Evolutionary conservation across 2,329 filamentous ascomycete species (phyloP), one percentile per base, ranked within the genome.

Genomic region (Aureobasidium subglaciale): DNA sequence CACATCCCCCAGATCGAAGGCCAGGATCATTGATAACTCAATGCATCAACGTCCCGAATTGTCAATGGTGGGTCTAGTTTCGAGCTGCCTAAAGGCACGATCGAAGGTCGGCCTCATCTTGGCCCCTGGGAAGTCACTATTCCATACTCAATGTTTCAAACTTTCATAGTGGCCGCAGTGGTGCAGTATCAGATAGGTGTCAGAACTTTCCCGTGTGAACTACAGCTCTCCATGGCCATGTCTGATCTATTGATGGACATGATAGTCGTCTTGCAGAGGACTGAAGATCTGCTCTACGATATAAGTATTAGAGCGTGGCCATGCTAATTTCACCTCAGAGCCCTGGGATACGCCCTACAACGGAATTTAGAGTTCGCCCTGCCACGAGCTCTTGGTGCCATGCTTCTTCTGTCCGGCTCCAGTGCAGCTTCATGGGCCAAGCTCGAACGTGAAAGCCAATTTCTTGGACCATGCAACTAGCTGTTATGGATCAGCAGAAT

Each of bases 401-500:
- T 37, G 32, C 32, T 49, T 18, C 22, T n/a, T 35, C 13, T 24
- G 4, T 5, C 20, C 9, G 13, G 20, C 20, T 16, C 32, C 13
- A 24, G 4, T 37, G 37, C 32, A 27, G 5, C 15, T 22, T 11
- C 45, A 35, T 27, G n/a, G 32, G 32, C 45, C 32, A 49, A 37
- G 45, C 45, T 15, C 30, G 27, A 27, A 32, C 30, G 32, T 25
- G 15, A n/a, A 25, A 37, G 45, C 45, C 45, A 49, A 49, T 37
- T n/a, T 37, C 32, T 49, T 49, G 43, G 45, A 49, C 34, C 16
- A 49, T 49, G 45, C 45, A 49, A 22, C 32, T 49, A 49, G 45
- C 45, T 49, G 32, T 27, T 37, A 49, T 37, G 22, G n/a, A 37
- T 18, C 15, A 24, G 20, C 43, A 34, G 15, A 6, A 34, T 5